phyloP scores from a whole-genome alignment of 352 stramenopile genomes.

The Achlya hypogyna region DNA sequence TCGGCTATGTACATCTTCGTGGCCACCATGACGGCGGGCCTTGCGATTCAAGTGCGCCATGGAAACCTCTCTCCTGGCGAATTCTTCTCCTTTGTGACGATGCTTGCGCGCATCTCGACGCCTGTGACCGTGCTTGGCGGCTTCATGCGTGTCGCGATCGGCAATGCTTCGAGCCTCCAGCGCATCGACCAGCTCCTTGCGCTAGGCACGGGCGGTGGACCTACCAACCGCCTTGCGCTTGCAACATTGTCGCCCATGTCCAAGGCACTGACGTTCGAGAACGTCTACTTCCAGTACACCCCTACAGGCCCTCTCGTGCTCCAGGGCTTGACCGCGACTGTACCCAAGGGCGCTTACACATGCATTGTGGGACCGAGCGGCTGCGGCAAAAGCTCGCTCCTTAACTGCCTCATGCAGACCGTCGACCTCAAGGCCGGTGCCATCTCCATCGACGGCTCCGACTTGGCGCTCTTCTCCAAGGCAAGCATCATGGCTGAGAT shows the following conservation, averaged over 20 bases:
- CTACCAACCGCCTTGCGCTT: no score
- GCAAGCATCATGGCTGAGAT: constrained; percentile 16
- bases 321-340: constrained; percentile 3
- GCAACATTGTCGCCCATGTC: not conserved
- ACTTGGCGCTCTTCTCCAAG: constrained; percentile 13
- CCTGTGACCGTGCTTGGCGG: constrained; percentile 16
- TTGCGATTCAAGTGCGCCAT: constrained; percentile 19
- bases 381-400: constrained; percentile 19
- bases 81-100: constrained; percentile 20
- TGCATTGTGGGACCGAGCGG: constrained; percentile 20
- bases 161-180: constrained; percentile 19
- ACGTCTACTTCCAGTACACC: constrained; percentile 16
- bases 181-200: constrained; percentile 17
- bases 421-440: constrained; percentile 12
- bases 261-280: not conserved
- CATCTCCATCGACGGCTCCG: constrained; percentile 16
- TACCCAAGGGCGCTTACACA: constrained; percentile 21
- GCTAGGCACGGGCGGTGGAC: not conserved
- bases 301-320: constrained; percentile 6
- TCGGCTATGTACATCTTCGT: constrained; percentile 20
- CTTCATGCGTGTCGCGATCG: constrained; percentile 21
- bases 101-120: constrained; percentile 17
- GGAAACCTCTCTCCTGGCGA: constrained; percentile 12
- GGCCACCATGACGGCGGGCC: constrained; percentile 14
- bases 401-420: constrained; percentile 20